A percentile compares a stretch with the other conserved stretches of the same genome.
Evolutionary conservation across 2,329 filamentous ascomycete genomes (phyloP).

Genomic region (Claviceps sp.): DNA sequence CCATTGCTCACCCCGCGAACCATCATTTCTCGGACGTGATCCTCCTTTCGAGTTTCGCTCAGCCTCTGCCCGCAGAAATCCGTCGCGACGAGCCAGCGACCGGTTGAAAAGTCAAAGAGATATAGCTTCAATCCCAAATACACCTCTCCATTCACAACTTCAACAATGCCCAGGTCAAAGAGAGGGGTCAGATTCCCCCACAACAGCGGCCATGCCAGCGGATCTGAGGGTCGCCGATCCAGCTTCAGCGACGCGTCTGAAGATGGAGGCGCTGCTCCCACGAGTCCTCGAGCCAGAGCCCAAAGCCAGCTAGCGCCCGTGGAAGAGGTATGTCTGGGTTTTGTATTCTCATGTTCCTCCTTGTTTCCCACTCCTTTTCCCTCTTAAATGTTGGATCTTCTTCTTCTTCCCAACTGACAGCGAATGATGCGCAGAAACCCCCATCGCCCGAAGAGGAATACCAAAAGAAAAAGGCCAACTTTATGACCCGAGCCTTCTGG

Average conservation of each 20-base stretch:
- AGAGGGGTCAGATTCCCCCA: slow-evolving; percentile 43
- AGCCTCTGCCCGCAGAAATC: not conserved
- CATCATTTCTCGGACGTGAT: not conserved
- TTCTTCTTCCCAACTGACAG: not conserved
- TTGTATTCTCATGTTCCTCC: not conserved
- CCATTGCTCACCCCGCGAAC: not conserved
- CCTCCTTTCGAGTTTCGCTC: not conserved
- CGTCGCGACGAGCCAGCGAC: not conserved
- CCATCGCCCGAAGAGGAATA: slow-evolving; percentile 49
- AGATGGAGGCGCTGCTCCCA: slow-evolving; percentile 25
- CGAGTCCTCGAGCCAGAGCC: slow-evolving; percentile 14
- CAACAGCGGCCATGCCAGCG: slow-evolving; percentile 28
- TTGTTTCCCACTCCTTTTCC: not conserved
- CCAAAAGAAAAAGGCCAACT: slow-evolving; percentile 98
- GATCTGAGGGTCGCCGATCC: slow-evolving; percentile 44
- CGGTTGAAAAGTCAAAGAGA: not conserved
- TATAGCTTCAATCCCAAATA: not conserved
- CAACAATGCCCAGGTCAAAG: slow-evolving; percentile 24
- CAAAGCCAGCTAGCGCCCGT: slow-evolving; percentile 20
- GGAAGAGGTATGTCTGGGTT: slow-evolving; percentile 18
- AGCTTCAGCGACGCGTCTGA: slow-evolving; percentile 63
- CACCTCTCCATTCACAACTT: not conserved
- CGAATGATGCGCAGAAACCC: slow-evolving; percentile 23
- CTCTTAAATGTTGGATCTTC: no score
- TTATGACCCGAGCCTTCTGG: slow-evolving; percentile 94